Conservation (phyloP, 208 protist genomes). For the Crithidia brevicula region DNA sequence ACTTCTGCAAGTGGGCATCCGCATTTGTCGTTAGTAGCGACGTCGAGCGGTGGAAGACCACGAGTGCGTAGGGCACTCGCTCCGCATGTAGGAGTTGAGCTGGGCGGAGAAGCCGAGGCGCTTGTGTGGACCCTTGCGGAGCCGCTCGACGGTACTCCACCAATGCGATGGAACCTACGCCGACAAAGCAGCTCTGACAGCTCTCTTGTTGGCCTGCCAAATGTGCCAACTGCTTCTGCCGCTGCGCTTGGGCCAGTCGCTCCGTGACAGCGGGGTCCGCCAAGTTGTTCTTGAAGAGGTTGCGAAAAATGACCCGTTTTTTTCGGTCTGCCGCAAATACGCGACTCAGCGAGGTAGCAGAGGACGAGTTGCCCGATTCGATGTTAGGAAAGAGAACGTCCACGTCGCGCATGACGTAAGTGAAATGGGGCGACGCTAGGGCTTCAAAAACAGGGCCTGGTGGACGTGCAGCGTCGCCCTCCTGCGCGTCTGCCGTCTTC, state of each 20-base stretch:
- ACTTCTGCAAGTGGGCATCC: not conserved
- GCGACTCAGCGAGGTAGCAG: constrained; percentile 3
- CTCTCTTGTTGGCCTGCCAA: not conserved
- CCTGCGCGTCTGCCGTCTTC: not conserved
- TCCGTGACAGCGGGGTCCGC: constrained; percentile 23
- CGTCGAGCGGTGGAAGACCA: constrained; percentile 31
- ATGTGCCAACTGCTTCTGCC: no score
- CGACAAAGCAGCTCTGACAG: constrained; percentile 24
- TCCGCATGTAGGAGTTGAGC: constrained; percentile 32
- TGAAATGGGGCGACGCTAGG: constrained; percentile 32
- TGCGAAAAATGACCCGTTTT: constrained; percentile 33
- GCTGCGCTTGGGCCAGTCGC: constrained; percentile 3
- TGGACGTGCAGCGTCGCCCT: not conserved
- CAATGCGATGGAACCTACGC: constrained; percentile 27
- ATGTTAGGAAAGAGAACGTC: constrained; percentile 40
- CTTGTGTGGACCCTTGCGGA: not conserved
- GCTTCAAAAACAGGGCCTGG: constrained; percentile 27
- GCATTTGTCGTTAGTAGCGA: constrained; percentile 3
- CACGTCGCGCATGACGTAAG: constrained; percentile 35
- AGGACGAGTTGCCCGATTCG: constrained; percentile 18
- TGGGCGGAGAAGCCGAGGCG: constrained; percentile 10
- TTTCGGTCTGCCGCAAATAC: constrained; percentile 27
- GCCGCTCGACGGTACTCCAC: constrained; percentile 34
- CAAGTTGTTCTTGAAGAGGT: constrained; percentile 36
- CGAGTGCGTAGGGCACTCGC: constrained; percentile 36